Base-by-base conservation (phyloP, 345 rosid species). In the Viola odorata region DNA sequence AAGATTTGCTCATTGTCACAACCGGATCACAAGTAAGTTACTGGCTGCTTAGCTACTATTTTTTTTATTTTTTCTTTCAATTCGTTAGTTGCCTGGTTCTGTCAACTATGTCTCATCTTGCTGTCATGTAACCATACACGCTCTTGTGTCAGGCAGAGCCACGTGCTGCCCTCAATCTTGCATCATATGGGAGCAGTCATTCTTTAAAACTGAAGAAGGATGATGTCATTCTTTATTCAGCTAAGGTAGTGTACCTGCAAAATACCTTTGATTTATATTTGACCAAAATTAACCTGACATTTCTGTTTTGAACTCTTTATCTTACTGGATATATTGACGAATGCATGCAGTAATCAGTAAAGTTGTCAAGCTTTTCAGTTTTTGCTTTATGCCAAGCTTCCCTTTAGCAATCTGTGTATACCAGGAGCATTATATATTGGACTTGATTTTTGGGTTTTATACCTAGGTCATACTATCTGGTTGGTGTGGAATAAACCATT, bases 11-110 rank as follows among this genome's bases (percentile, higher is more conserved):
- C 65, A 86, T 94, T 67, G 96, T 94, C 64, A 94, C 99, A 23
- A 94, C 99, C 42, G 97, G 97, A 59, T 94, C 99, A 64, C 99
- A 94, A 78, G 99, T 94, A 77, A 84, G 90, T 72, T 66, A 52
- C 69, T 73, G 32, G 32, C 32, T 23, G 32, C 32, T 23, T 23
- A 23, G 32, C 32, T 23, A 23, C 32, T 23, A 2, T 23, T 23
- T 23, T 23, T 23, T 23, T 23, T 23, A 23, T 23, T 23, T 23
- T 23, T 23, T 23, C 32, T 23, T 23, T 23, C 32, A 23, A 23
- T 0, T 0, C 32, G 32, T 61, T 68, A 32, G 12, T 47, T 50
- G 7, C 58, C 15, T 37, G 17, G 16, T 52, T 69, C 54, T 41
- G 7, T 48, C 54, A 37, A 15, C 57, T 3, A 4, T 60, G 49